Percentiles rank a stretch among this genome's conserved stretches.
Conservation (phyloP, 805 yeast species). For the Metschnikowia anglica region DNA sequence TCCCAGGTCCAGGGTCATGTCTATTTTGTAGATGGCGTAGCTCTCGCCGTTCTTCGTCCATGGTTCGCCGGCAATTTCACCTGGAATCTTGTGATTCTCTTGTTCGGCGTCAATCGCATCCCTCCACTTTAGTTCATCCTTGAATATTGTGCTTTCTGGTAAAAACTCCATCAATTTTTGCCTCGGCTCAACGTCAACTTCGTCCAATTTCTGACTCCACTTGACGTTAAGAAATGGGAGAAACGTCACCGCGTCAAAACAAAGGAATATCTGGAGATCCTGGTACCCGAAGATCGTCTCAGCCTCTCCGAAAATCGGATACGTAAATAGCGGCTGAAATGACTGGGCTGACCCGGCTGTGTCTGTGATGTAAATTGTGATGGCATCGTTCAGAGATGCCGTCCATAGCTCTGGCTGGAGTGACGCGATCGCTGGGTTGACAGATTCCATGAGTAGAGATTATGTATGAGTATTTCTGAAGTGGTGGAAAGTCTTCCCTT, state of each 20-base stretch:
- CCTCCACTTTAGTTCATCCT: constrained; percentile 70
- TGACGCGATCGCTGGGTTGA: constrained; percentile 19
- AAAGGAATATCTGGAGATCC: constrained; percentile 59
- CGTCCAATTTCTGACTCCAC: constrained; percentile 52
- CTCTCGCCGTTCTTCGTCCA: constrained; percentile 35
- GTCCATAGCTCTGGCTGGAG: constrained; percentile 76
- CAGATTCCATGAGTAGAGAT: constrained; percentile 7
- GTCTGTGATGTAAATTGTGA: constrained; percentile 56
- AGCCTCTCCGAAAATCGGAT: constrained; percentile 90
- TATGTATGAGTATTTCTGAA: background rate
- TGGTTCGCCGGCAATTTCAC: constrained; percentile 30
- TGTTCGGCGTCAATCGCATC: constrained; percentile 52
- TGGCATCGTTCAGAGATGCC: constrained; percentile 63
- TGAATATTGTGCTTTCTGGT: constrained; percentile 59
- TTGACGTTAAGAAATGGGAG: constrained; percentile 67
- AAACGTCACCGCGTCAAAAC: constrained; percentile 73
- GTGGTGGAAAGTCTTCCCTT: too few relatives aligned
- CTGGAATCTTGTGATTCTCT: constrained; percentile 42
- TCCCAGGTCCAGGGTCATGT: constrained; percentile 42
- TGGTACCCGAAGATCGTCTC: constrained; percentile 86
- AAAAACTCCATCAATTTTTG: constrained; percentile 54
- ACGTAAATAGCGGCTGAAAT: constrained; percentile 80
- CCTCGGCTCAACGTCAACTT: constrained; percentile 60
- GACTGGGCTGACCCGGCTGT: constrained; percentile 53
- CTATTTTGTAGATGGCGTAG: constrained; percentile 53